Conservation (phyloP, 768 basidiomycete genomes). For the Grammothele lineata region DNA sequence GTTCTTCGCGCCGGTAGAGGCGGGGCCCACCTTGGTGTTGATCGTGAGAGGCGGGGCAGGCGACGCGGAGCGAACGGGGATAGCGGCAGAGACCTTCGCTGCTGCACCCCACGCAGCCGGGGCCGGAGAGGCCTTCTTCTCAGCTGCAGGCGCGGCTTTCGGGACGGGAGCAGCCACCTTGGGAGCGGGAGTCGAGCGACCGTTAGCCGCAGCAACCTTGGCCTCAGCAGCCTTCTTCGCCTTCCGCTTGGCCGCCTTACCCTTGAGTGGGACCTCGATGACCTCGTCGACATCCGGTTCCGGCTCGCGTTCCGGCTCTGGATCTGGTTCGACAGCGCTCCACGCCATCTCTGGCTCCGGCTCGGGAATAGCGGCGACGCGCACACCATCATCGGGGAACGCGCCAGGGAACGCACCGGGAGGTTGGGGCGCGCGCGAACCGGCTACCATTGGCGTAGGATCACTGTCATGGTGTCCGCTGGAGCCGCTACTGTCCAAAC, state of each 20-base stretch:
- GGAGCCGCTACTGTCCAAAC: conserved; percentile 2
- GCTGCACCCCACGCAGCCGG: conserved; percentile 1
- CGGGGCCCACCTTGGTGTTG: too few species aligned
- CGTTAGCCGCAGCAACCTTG: conserved; percentile 1
- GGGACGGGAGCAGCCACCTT: not conserved
- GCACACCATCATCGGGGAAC: conserved; percentile 12
- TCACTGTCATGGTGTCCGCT: too few species aligned
- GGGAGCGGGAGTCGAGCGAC: conserved; percentile 11
- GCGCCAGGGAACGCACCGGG: conserved; percentile 7
- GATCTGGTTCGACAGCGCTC: conserved; percentile 1
- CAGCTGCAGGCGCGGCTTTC: not conserved
- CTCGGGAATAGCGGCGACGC: not conserved
- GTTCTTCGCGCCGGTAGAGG: too few species aligned
- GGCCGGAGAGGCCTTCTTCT: conserved; percentile 1
- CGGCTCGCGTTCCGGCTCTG: conserved; percentile 1
- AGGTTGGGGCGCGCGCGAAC: not conserved
- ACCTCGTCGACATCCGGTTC: conserved; percentile 15
- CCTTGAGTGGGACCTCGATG: conserved; percentile 11
- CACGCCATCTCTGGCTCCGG: not conserved
- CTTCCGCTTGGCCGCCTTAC: conserved; percentile 11
- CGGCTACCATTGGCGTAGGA: too few species aligned
- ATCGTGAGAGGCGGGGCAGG: conserved; percentile 5
- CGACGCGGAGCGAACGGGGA: conserved; percentile 5
- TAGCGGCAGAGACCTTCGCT: not conserved
- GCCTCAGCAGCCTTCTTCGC: conserved; percentile 9